Conservation (phyloP, 441 rosid genomes). For the Pelargonium australe region DNA sequence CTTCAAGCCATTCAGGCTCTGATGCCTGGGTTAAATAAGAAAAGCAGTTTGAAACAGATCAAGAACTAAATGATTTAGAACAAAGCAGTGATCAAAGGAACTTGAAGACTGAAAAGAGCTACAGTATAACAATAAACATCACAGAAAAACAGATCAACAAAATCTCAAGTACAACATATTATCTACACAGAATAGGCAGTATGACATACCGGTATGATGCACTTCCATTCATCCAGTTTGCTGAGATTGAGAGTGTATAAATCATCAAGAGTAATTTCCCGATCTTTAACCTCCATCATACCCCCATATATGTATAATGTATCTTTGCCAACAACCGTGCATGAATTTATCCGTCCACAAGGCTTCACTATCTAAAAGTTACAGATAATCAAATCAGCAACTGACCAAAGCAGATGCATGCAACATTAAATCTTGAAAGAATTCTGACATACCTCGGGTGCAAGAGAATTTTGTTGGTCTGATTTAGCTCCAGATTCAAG, state of each 20-base stretch:
- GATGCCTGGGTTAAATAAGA: slow-evolving; percentile 49
- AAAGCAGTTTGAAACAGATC: slow-evolving; percentile 5
- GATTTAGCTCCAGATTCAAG: slow-evolving; percentile 36
- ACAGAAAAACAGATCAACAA: neutral
- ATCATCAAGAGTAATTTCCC: slow-evolving; percentile 86
- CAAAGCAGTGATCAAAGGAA: too few relatives aligned
- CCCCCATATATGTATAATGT: slow-evolving; percentile 87
- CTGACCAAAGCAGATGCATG: slow-evolving; percentile 8
- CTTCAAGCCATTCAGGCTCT: slow-evolving; percentile 89
- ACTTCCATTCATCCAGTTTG: slow-evolving; percentile 98
- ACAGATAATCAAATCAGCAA: slow-evolving; percentile 17
- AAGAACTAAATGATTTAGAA: too few relatives aligned
- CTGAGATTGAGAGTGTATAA: slow-evolving; percentile 85
- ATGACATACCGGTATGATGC: slow-evolving; percentile 85
- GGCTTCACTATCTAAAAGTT: slow-evolving; percentile 74
- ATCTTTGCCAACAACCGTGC: slow-evolving; percentile 90
- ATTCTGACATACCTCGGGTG: slow-evolving; percentile 60
- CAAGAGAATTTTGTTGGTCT: slow-evolving; percentile 42
- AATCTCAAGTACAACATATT: neutral
- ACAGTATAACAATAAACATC: too few relatives aligned
- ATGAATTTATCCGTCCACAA: slow-evolving; percentile 91
- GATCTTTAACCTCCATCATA: slow-evolving; percentile 93
- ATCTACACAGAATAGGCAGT: slow-evolving; percentile 16
- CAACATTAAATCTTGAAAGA: slow-evolving; percentile 9
- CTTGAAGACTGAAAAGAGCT: too few relatives aligned